A percentile compares a stretch with the other conserved stretches of the same genome.
phyloP scores from a whole-genome alignment of 257 asterid genomes.

The Solanum virginianum region DNA sequence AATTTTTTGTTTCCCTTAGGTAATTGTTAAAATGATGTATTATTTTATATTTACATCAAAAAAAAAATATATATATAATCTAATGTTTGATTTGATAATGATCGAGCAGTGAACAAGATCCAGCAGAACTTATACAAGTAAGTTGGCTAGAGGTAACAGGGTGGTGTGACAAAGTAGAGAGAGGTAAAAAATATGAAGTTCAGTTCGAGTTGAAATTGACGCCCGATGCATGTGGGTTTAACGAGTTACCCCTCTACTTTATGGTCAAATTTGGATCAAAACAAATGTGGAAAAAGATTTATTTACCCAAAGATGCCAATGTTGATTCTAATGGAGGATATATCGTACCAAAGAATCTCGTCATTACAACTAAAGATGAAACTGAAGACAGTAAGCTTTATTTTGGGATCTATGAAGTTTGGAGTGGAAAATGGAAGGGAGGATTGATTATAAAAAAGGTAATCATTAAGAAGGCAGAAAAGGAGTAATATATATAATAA shows the following conservation, averaged over 20 bases:
- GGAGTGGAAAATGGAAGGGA: constrained; percentile 10
- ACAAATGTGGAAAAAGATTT: not conserved
- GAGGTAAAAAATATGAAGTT: not conserved
- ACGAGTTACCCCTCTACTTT: not conserved
- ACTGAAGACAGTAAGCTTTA: not conserved
- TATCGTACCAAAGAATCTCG: not conserved
- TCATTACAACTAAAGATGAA: no score
- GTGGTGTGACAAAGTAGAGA: not conserved
- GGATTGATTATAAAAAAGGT: not conserved
- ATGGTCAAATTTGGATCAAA: not conserved
- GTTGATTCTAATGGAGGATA: not conserved
- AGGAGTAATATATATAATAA: not conserved
- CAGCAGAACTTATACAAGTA: not conserved
- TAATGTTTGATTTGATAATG: not conserved
- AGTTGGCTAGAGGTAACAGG: constrained; percentile 4
- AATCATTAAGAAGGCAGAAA: not conserved
- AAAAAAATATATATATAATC: not conserved
- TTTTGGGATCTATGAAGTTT: constrained; percentile 22
- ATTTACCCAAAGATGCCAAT: not conserved
- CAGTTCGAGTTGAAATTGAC: not conserved
- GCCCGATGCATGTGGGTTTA: not conserved
- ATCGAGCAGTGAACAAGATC: not conserved
- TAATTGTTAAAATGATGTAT: not conserved
- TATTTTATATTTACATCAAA: not conserved
- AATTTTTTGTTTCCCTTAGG: not conserved